Evolutionary conservation across 2,329 filamentous ascomycete genomes (phyloP).

Genomic region (Trichoderma sp.): DNA sequence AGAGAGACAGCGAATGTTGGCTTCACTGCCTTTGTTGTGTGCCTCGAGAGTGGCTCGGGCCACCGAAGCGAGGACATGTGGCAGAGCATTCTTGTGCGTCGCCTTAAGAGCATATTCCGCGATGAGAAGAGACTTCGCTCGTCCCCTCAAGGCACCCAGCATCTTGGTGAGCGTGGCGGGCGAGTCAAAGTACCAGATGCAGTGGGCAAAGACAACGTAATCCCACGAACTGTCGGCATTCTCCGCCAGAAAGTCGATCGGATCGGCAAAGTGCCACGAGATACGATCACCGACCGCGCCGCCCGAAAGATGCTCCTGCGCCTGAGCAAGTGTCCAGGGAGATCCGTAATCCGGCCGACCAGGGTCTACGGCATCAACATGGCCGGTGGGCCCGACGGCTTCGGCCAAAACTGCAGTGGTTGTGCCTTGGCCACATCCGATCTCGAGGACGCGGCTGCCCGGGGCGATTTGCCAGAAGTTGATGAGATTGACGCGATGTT

Average conservation of each 20-base stretch:
- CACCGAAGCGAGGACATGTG: constrained; percentile 52
- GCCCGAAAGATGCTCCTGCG: constrained; percentile 43
- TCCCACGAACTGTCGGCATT: constrained; percentile 36
- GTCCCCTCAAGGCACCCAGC: constrained; percentile 24
- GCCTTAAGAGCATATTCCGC: constrained; percentile 35
- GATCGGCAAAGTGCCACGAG: constrained; percentile 40
- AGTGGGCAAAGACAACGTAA: constrained; percentile 47
- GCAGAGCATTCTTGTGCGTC: constrained; percentile 35
- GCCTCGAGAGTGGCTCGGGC: constrained; percentile 43
- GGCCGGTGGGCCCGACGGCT: constrained; percentile 42
- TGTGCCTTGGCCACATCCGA: constrained; percentile 60
- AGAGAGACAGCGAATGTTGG: constrained; percentile 48
- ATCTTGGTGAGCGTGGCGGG: constrained; percentile 28
- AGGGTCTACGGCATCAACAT: constrained; percentile 52
- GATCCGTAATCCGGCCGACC: constrained; percentile 47
- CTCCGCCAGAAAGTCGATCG: constrained; percentile 35
- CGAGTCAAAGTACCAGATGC: constrained; percentile 52
- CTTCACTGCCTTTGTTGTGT: constrained; percentile 34
- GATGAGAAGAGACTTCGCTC: constrained; percentile 23
- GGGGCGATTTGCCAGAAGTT: constrained; percentile 36
- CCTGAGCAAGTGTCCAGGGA: constrained; percentile 48
- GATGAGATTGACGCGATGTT: constrained; percentile 37
- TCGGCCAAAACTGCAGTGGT: constrained; percentile 52
- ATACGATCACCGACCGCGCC: constrained; percentile 41
- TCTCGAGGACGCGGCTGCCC: constrained; percentile 48